These are phyloP conservation scores for Xylariaceae sp. DNA, from an alignment of 2,329 filamentous ascomycete genomes.

Conservation along the genomic window DNA sequence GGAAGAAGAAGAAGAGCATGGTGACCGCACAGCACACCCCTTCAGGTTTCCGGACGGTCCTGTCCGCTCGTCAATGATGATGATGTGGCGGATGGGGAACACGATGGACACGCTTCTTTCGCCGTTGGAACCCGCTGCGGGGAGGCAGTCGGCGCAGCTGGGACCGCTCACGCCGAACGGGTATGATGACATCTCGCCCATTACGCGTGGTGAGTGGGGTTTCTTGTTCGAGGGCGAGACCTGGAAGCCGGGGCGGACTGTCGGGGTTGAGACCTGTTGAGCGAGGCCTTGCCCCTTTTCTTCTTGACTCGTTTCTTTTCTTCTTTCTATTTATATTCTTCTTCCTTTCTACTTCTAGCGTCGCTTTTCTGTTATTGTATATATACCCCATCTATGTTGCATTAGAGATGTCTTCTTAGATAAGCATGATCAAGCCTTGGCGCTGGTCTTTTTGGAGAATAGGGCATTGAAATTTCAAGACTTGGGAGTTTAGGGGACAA, in stretches of 20 bases:
- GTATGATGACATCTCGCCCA: constrained; percentile 60
- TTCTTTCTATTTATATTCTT: too few species aligned
- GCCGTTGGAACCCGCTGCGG: constrained; percentile 14
- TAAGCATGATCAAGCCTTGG: too few species aligned
- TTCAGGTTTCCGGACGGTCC: constrained; percentile 14
- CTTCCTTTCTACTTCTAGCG: too few species aligned
- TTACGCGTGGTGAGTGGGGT: constrained; percentile 60
- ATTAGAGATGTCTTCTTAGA: too few species aligned
- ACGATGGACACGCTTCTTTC: constrained; percentile 44
- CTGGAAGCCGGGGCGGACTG: constrained; percentile 42
- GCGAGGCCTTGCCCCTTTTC: too few species aligned
- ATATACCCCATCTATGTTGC: too few species aligned
- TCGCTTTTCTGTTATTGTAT: too few species aligned
- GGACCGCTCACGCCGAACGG: constrained; percentile 55
- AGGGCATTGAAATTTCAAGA: too few species aligned
- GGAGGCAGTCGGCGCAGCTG: constrained; percentile 25
- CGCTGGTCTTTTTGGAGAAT: too few species aligned
- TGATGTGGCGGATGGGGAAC: constrained; percentile 19
- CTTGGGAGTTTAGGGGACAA: too few species aligned
- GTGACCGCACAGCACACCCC: constrained; percentile 29
- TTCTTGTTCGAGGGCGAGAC: constrained; percentile 52
- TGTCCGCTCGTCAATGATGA: constrained; percentile 15
- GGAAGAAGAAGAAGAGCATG: constrained; percentile 31
- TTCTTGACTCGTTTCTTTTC: too few species aligned
- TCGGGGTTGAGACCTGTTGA: constrained; percentile 50